phyloP scores from a whole-genome alignment of 2,329 filamentous ascomycete genomes.

The Fusarium setosum region DNA sequence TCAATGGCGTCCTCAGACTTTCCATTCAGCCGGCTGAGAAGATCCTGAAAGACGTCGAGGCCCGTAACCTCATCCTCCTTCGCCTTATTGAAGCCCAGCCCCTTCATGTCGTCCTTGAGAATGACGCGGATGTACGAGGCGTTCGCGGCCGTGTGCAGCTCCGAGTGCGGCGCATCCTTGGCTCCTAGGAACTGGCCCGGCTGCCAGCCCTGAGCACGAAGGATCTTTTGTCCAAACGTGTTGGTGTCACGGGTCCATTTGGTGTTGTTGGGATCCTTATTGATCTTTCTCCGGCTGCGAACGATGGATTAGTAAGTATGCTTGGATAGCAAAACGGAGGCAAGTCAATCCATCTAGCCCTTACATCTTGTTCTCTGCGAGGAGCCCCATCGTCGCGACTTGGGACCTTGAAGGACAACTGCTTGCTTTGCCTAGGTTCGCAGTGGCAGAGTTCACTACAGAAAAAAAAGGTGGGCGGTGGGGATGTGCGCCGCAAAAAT shows the following conservation, averaged over 20 bases:
- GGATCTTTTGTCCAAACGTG: slow-evolving; percentile 89
- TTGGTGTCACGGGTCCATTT: slow-evolving; percentile 87
- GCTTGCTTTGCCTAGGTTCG: slow-evolving; percentile 11
- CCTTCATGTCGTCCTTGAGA: slow-evolving; percentile 91
- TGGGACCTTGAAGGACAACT: slow-evolving; percentile 12
- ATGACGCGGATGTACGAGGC: slow-evolving; percentile 86
- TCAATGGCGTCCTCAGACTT: slow-evolving; percentile 80
- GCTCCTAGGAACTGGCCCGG: slow-evolving; percentile 87
- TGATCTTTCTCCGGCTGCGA: slow-evolving; percentile 71
- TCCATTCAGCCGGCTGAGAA: slow-evolving; percentile 90
- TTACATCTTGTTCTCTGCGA: slow-evolving; percentile 51
- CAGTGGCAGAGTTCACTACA: slow-evolving; percentile 19
- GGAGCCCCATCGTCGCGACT: slow-evolving; percentile 48
- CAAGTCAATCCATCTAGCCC: neutral
- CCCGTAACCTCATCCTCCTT: slow-evolving; percentile 85
- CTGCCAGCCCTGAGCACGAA: slow-evolving; percentile 89
- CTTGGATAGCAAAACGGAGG: neutral
- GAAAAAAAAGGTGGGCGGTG: slow-evolving; percentile 48
- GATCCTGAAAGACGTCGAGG: slow-evolving; percentile 84
- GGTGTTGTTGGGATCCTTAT: slow-evolving; percentile 94
- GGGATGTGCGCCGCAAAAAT: slow-evolving; percentile 37
- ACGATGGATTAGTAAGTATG: slow-evolving; percentile 16
- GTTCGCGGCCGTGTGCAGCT: slow-evolving; percentile 82
- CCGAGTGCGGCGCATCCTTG: slow-evolving; percentile 78
- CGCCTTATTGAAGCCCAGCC: slow-evolving; percentile 84